A percentile compares a stretch with the other conserved stretches of the same genome.
These are phyloP conservation scores for Voacanga thouarsii DNA, from an alignment of 257 asterid genomes.

Conservation along the genomic window DNA sequence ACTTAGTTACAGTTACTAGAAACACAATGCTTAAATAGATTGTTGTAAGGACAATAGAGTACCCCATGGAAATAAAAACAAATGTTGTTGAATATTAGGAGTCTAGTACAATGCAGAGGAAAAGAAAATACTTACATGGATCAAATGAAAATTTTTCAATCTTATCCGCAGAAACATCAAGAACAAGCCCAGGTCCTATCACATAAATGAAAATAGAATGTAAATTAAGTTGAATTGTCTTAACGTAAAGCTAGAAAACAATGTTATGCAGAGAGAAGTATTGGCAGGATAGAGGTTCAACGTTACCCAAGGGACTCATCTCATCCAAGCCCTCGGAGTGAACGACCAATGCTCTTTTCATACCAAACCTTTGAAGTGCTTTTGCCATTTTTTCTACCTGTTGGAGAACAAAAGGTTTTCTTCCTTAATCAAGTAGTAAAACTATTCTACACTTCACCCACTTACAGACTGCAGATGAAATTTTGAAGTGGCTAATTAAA, in stretches of 20 bases:
- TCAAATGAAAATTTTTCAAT: slow-evolving; percentile 62
- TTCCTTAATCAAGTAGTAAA: background rate
- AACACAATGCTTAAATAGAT: background rate
- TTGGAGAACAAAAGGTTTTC: background rate
- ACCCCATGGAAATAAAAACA: too few species aligned
- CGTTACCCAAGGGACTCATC: slow-evolving; percentile 88
- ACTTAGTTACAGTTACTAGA: background rate
- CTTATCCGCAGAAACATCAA: slow-evolving; percentile 56
- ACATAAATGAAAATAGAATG: background rate
- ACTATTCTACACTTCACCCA: background rate
- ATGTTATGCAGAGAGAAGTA: background rate
- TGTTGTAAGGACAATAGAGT: background rate
- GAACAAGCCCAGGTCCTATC: slow-evolving; percentile 72
- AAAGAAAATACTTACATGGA: slow-evolving; percentile 55
- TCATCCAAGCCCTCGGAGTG: slow-evolving; percentile 84
- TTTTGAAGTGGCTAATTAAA: background rate
- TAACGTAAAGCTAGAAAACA: background rate
- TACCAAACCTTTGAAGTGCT: slow-evolving; percentile 74
- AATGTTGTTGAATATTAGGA: background rate
- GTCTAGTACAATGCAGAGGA: slow-evolving; percentile 10
- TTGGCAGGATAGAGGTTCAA: background rate
- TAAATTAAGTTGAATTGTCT: background rate
- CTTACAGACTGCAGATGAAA: background rate
- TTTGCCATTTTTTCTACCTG: slow-evolving; percentile 75
- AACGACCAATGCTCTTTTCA: slow-evolving; percentile 79